Evolutionary conservation across 805 yeast species (phyloP).

Genomic region (Myxozyma mucilagina): DNA sequence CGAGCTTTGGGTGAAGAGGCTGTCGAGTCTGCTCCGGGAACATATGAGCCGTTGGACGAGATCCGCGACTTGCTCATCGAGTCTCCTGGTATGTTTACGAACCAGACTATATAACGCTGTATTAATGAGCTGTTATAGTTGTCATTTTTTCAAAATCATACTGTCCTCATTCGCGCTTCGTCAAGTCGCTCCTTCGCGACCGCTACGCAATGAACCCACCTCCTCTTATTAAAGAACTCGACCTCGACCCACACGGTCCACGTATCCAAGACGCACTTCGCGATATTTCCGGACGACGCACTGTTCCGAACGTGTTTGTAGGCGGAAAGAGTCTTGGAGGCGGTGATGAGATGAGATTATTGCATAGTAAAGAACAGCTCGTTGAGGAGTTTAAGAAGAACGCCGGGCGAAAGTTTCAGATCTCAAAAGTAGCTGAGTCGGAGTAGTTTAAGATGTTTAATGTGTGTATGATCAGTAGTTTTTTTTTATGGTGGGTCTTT

Average conservation of each 20-base stretch:
- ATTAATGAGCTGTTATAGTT: constrained; percentile 24
- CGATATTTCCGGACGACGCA: constrained; percentile 68
- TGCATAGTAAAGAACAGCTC: constrained; percentile 61
- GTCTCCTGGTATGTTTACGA: constrained; percentile 22
- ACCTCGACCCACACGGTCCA: constrained; percentile 71
- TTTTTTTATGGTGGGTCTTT: neutral
- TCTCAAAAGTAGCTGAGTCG: neutral
- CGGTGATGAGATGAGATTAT: constrained; percentile 68
- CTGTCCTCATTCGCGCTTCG: constrained; percentile 72
- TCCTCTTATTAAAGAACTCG: constrained; percentile 77
- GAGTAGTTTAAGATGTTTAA: neutral
- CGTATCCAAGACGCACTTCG: constrained; percentile 74
- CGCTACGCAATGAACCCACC: constrained; percentile 71
- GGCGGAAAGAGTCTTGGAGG: constrained; percentile 83
- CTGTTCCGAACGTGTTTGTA: constrained; percentile 88
- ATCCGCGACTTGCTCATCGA: constrained; percentile 8
- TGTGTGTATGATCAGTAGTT: neutral
- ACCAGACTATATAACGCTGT: neutral
- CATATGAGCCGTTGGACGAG: constrained; percentile 21
- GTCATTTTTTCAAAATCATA: constrained; percentile 54
- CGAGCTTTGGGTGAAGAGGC: neutral
- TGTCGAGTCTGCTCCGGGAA: neutral
- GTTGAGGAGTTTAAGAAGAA: constrained; percentile 24
- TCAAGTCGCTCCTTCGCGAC: constrained; percentile 64
- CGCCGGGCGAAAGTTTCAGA: constrained; percentile 12